phyloP scores from a whole-genome alignment of 2,329 filamentous ascomycete species.

The Colletotrichum sp. region DNA sequence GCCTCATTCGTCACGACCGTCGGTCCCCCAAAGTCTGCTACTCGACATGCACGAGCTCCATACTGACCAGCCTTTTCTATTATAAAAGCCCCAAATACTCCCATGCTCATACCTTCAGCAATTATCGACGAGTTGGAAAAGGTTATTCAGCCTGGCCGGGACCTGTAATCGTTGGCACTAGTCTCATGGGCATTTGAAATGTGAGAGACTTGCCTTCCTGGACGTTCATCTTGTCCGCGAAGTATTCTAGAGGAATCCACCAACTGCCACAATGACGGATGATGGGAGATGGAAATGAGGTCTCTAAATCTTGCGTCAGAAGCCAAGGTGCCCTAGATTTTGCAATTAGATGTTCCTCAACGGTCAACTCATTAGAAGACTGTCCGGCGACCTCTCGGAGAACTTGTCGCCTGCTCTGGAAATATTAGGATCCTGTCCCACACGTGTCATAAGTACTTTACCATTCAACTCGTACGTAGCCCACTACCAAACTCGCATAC shows the following conservation, averaged over 20 bases:
- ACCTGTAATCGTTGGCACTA: no score
- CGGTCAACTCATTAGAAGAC: no score
- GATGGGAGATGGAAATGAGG: accelerated
- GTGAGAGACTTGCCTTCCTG: accelerated
- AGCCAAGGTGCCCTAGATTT: accelerated
- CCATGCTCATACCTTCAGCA: background rate
- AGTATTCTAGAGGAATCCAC: background rate
- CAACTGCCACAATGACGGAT: accelerated
- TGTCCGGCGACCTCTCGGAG: background rate
- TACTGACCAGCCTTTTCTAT: background rate
- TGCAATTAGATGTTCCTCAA: background rate
- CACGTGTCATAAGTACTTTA: background rate
- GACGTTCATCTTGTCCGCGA: no score
- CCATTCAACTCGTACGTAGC: no score
- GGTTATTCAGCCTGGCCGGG: no score
- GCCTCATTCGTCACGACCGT: no score
- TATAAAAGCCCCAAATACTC: no score
- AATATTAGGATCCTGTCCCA: background rate
- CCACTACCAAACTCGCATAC: no score
- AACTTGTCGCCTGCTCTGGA: background rate
- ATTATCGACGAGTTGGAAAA: background rate
- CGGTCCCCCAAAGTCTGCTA: no score
- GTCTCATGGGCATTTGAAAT: background rate
- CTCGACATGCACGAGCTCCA: background rate
- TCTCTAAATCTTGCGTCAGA: accelerated